Conservation (phyloP, 2,329 filamentous ascomycete species). For the Parastagonospora avenae region DNA sequence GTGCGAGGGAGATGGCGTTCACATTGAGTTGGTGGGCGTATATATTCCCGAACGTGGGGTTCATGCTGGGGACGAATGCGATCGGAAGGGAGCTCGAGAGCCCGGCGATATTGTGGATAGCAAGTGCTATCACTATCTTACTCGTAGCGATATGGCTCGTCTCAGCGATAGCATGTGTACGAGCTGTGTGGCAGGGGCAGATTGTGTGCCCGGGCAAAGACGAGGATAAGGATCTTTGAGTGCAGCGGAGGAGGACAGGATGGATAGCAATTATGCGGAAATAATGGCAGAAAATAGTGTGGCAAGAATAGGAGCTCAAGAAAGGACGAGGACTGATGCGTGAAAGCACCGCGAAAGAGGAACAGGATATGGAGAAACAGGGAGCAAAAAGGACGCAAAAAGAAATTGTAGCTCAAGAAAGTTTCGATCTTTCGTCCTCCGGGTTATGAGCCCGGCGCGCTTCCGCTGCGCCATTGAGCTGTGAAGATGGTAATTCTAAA, state of each 20-base stretch:
- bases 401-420: neutral
- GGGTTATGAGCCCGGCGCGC: neutral
- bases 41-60: constrained; percentile 50
- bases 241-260: too few species aligned
- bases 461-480: neutral
- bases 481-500: too few species aligned
- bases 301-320: too few species aligned
- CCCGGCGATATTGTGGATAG: constrained; percentile 43
- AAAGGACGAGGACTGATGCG: too few species aligned
- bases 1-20: constrained; percentile 52
- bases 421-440: neutral
- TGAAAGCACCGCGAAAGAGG: too few species aligned
- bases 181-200: constrained; percentile 55
- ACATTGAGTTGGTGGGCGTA: constrained; percentile 65
- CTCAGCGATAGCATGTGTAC: constrained; percentile 54
- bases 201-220: constrained; percentile 60
- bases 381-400: neutral
- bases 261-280: too few species aligned
- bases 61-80: constrained; percentile 42
- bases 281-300: too few species aligned
- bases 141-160: constrained; percentile 59
- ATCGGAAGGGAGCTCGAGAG: constrained; percentile 41
- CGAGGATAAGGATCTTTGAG: constrained; percentile 28
- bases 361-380: too few species aligned
- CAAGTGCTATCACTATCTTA: constrained; percentile 55